Percentiles rank a stretch among this genome's conserved stretches.
These are phyloP conservation scores for Neonectria neomacrospora DNA, from an alignment of 2,329 filamentous ascomycete genomes.

Conservation along the genomic window DNA sequence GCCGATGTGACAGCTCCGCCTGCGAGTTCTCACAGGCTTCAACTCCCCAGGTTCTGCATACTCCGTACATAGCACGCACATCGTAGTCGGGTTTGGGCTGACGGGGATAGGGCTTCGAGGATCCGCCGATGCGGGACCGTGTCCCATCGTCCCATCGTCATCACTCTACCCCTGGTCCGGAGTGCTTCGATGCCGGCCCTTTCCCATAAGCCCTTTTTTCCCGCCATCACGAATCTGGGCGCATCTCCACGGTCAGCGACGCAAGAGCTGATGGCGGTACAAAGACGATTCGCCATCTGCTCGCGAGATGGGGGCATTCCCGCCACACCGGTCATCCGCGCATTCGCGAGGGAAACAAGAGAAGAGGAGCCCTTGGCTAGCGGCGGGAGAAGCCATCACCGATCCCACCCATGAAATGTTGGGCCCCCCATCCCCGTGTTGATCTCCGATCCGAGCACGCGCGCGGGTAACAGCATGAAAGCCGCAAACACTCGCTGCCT, in stretches of 20 bases:
- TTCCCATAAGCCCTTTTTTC: not conserved
- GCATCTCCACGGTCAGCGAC: not conserved
- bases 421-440: not conserved
- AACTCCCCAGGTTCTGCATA: not conserved
- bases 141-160: conserved; percentile 8
- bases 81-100: not conserved
- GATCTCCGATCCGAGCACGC: not conserved
- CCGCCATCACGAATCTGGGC: conserved; percentile 7
- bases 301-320: not conserved
- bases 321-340: not conserved
- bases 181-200: not conserved
- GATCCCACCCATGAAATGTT: not conserved
- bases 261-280: not conserved
- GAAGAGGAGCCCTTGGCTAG: not conserved
- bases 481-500: not conserved
- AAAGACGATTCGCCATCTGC: conserved; percentile 6
- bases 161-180: not conserved
- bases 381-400: not conserved
- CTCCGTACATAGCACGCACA: not conserved
- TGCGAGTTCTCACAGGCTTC: not conserved
- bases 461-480: not conserved
- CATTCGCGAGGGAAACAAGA: not conserved
- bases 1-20: conserved; percentile 10
- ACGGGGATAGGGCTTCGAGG: not conserved
- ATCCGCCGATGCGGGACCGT: conserved; percentile 15